A percentile compares a stretch with the other conserved stretches of the same genome.
Evolutionary conservation across 2,329 filamentous ascomycete species (phyloP).

Genomic region (Xylariaceae sp.): DNA sequence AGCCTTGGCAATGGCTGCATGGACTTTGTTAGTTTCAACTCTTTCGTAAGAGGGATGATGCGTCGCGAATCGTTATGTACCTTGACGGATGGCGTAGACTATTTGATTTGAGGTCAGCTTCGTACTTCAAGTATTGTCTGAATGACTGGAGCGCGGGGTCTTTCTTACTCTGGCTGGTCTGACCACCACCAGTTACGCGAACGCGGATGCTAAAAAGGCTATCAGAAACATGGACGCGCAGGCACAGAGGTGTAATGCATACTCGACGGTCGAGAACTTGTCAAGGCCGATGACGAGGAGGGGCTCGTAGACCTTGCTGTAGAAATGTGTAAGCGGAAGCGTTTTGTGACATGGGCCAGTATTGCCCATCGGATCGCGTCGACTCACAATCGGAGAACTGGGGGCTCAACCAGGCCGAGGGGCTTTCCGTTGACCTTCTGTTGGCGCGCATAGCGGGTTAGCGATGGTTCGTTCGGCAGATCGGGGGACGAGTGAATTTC

Average conservation of each 20-base stretch:
- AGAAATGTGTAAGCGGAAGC: background rate
- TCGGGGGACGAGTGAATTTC: background rate
- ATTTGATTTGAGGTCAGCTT: background rate
- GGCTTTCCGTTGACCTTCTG: conserved; percentile 95
- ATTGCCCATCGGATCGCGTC: background rate
- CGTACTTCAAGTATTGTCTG: background rate
- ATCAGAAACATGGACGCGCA: background rate
- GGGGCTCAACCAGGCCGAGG: conserved; percentile 87
- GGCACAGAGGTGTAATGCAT: background rate
- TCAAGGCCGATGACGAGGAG: conserved; percentile 94
- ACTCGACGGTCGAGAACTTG: conserved; percentile 90
- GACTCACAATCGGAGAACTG: conserved; percentile 96
- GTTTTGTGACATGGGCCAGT: background rate
- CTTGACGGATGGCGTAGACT: conserved; percentile 91
- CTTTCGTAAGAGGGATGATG: background rate
- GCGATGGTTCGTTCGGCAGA: background rate
- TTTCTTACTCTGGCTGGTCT: conserved; percentile 35
- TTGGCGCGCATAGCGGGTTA: conserved; percentile 8
- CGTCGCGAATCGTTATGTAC: conserved; percentile 7
- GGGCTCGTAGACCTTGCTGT: conserved; percentile 85
- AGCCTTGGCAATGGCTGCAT: conserved; percentile 8
- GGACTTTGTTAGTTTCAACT: background rate
- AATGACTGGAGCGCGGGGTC: background rate
- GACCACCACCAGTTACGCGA: conserved; percentile 93
- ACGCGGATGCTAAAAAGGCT: conserved; percentile 65